Percentiles rank a stretch among this genome's conserved stretches.
These are phyloP conservation scores for Avena eriantha DNA, from an alignment of 176 grass and related monocot genomes.

Conservation along the genomic window DNA sequence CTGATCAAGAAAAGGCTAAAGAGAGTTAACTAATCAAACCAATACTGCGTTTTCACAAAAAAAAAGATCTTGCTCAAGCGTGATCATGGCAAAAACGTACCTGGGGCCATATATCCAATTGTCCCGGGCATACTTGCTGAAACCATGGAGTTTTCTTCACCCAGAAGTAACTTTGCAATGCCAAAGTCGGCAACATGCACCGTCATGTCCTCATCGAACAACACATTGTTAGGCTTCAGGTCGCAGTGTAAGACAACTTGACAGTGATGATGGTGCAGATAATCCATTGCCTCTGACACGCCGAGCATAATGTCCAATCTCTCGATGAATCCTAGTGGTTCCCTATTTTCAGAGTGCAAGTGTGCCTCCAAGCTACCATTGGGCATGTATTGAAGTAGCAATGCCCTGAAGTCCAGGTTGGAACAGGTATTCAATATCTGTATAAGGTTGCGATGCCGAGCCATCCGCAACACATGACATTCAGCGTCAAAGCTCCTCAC, in stretches of 20 bases:
- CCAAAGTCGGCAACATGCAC: slow-evolving; percentile 10
- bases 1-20: neutral
- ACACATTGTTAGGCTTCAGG: neutral
- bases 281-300: neutral
- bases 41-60: neutral
- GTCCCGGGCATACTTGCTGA: neutral
- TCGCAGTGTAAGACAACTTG: neutral
- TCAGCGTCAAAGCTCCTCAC: slow-evolving; percentile 10
- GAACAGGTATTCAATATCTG: neutral
- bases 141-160: neutral
- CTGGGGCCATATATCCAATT: neutral
- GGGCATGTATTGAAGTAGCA: neutral
- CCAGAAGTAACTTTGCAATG: slow-evolving; percentile 11
- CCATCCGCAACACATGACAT: slow-evolving; percentile 12
- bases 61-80: neutral
- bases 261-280: neutral
- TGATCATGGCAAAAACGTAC: neutral
- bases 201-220: neutral
- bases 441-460: neutral
- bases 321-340: neutral
- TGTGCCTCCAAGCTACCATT: neutral
- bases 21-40: neutral
- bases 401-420: neutral
- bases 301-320: slow-evolving; percentile 2
- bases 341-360: neutral